Base-by-base conservation (phyloP, 2,329 filamentous ascomycete species). In the Myriosclerotinia scirpicola region DNA sequence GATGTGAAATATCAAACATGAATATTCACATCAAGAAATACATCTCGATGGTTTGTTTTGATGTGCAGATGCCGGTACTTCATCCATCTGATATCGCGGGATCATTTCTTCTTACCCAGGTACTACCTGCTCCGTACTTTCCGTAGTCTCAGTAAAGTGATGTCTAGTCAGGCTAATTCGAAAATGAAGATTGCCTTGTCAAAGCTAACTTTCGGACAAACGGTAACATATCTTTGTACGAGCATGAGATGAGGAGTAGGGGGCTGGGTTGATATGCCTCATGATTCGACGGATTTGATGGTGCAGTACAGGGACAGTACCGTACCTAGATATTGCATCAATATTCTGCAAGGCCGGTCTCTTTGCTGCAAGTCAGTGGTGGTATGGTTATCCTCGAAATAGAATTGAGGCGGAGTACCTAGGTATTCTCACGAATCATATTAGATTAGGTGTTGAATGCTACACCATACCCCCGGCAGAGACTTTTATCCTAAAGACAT, bases 381-480 rank as follows among this genome's bases (percentile, higher is more conserved):
- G 9, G 20, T 48, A n/a, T 11, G 30, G 30, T 34, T 34, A 4
- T 34, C 17, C 15, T 44, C 9, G 11, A 58, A 58, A 58, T 58
- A 58, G 55, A 58, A 58, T 44, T 4, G 55, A n/a, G 55, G 55
- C 55, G 55, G 55, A 58, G 55, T n/a, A n/a, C n/a, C n/a, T n/a
- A n/a, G n/a, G n/a, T 58, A 14, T 44, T n/a, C 22, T 12, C 30
- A 44, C 55, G 55, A 58, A 58, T 58, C 40, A 58, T 34, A 34
- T 34, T 34, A 34, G 1, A 14, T 8, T 44, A 40, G 38, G 38
- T 40, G n/a, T n/a, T n/a, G 20, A 8, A 58, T 44, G 5, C 8
- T 15, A 20, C 22, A 7, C 20, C 22, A n/a, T 14, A 30, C 40
- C 54, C 48, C 54, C 3, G 14, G 54, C 8, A 20, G 15, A 42